These are phyloP conservation scores for Isatis tinctoria DNA, from an alignment of 345 rosid species.

Conservation along the genomic window DNA sequence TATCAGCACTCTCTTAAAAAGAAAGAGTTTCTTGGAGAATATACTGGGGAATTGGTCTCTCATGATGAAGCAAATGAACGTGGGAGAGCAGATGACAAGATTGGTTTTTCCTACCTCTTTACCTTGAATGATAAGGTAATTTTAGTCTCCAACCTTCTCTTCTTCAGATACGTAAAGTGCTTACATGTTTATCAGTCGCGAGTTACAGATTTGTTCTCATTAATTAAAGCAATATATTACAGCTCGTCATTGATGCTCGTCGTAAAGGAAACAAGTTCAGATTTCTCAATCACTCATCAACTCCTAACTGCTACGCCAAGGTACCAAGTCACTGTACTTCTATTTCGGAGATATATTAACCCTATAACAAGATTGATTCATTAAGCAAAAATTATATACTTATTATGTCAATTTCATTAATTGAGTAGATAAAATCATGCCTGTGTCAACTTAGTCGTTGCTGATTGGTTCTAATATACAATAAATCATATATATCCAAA, in stretches of 20 bases:
- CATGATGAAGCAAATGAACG: constrained; percentile 86
- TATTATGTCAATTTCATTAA: neutral
- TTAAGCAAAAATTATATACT: neutral
- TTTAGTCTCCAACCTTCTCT: neutral
- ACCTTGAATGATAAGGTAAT: constrained; percentile 88
- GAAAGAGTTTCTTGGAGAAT: constrained; percentile 90
- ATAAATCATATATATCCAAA: neutral
- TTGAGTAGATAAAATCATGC: neutral
- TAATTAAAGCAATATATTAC: constrained; percentile 7
- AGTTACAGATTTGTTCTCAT: neutral
- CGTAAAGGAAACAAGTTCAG: constrained; percentile 90
- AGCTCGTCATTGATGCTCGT: constrained; percentile 80
- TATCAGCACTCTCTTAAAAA: constrained; percentile 66
- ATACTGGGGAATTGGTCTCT: constrained; percentile 84
- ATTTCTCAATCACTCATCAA: constrained; percentile 81
- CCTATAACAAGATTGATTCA: neutral
- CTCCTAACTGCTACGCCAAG: constrained; percentile 90
- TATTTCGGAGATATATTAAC: neutral
- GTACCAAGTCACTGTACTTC: constrained; percentile 28
- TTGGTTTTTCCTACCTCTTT: constrained; percentile 76
- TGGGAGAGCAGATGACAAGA: constrained; percentile 63
- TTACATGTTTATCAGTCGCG: neutral
- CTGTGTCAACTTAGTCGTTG: neutral
- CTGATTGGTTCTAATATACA: neutral
- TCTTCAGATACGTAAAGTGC: neutral